These are phyloP conservation scores for Hippophae rhamnoides DNA, from an alignment of 306 rosid species.

Conservation along the genomic window DNA sequence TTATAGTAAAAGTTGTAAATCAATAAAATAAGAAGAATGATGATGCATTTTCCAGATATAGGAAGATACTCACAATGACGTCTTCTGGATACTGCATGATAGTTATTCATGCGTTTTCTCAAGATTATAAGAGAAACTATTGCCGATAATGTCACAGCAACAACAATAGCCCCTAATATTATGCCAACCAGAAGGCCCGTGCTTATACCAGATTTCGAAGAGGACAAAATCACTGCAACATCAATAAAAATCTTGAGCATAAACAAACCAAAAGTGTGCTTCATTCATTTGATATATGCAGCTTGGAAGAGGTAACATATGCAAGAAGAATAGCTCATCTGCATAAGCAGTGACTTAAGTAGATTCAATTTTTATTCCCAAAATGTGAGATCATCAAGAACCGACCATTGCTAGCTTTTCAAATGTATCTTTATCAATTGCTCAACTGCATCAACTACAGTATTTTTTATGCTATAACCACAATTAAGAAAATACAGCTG, in stretches of 20 bases:
- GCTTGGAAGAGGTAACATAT: too few species aligned
- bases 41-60: background rate
- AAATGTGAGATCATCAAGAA: too few species aligned
- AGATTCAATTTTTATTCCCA: too few species aligned
- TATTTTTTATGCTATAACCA: too few species aligned
- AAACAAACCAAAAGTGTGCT: background rate
- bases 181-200: conserved; percentile 62
- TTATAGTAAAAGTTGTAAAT: background rate
- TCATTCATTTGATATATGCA: background rate
- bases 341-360: too few species aligned
- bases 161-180: conserved; percentile 62
- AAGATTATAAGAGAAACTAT: conserved; percentile 51
- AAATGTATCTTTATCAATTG: too few species aligned
- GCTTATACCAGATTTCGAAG: conserved; percentile 42
- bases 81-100: conserved; percentile 34
- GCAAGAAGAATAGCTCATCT: too few species aligned
- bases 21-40: background rate
- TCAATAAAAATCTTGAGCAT: conserved; percentile 11
- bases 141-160: conserved; percentile 54
- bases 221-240: conserved; percentile 30
- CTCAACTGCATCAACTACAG: too few species aligned
- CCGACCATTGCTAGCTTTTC: too few species aligned
- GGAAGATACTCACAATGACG: conserved; percentile 58
- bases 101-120: conserved; percentile 30
- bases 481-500: too few species aligned